Evolutionary conservation across 768 basidiomycete species (phyloP).

Genomic region (Tylopilus rubrobrunneus): DNA sequence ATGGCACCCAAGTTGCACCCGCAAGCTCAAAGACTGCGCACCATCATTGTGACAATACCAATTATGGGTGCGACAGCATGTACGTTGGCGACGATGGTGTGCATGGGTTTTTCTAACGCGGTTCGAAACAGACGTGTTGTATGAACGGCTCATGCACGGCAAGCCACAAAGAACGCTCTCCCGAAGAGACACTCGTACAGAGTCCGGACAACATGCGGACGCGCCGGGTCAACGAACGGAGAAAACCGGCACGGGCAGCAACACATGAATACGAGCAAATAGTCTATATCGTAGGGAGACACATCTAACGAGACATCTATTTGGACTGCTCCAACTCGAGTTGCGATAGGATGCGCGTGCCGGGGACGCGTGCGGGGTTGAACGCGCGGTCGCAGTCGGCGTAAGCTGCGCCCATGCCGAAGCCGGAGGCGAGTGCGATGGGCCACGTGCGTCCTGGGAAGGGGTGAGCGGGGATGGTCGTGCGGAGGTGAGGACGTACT

Average conservation of each 20-base stretch:
- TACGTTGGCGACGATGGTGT: constrained; percentile 33
- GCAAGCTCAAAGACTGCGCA: constrained; percentile 43
- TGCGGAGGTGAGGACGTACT: constrained; percentile 49
- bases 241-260: constrained; percentile 15
- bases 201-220: constrained; percentile 7
- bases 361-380: constrained; percentile 86
- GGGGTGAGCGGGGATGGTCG: constrained; percentile 3
- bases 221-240: constrained; percentile 6
- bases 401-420: constrained; percentile 83
- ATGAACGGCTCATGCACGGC: constrained; percentile 57
- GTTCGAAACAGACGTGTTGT: constrained; percentile 52
- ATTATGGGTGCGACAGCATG: constrained; percentile 63
- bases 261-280: constrained; percentile 2
- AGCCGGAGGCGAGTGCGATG: constrained; percentile 80
- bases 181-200: background rate
- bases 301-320: constrained; percentile 4
- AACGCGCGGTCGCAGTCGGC: constrained; percentile 92
- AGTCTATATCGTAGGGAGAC: background rate
- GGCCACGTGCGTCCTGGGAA: constrained; percentile 86
- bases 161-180: constrained; percentile 44
- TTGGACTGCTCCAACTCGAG: constrained; percentile 20
- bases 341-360: constrained; percentile 65
- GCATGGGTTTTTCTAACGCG: constrained; percentile 9
- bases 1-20: constrained; percentile 38
- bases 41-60: constrained; percentile 60